Evolutionary conservation across 805 yeast species (phyloP), one percentile per base, ranked within the genome.

Genomic region (Barnettozyma wickerhamii): DNA sequence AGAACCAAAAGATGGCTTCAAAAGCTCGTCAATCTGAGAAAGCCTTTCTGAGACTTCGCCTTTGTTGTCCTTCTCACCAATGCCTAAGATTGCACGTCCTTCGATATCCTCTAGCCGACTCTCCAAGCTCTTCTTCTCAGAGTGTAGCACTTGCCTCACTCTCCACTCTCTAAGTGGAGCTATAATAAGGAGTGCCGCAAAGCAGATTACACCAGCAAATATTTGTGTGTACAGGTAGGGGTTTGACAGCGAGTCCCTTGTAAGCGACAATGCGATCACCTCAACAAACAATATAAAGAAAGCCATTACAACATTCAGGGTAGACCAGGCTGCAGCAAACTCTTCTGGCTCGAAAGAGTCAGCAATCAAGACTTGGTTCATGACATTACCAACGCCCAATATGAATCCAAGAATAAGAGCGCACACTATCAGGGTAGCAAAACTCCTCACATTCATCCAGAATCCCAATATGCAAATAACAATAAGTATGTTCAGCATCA

Each of bases 141-240:
- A 10, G 2, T 35, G 33, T 12, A 43, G 35, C 4, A 20, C 17
- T 24, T 34, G 35, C 14, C 34, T 30, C 18, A 79, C 73, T 33
- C 71, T 60, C 60, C 63, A 63, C 48, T 78, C 83, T 47, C 88
- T 65, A 9, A 76, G 56, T 1, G 74, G 59, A 2, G 73, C 37
- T 40, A 73, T 58, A 27, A 72, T 43, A 1, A 76, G 5, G 7
- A 71, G 53, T 0, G 73, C 74, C 10, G 58, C 59, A 10, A 71
- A 53, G 45, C 67, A 73, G 30, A 73, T 59, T 10, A 68, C 51
- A 1, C 84, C 87, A 2, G 77, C 69, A 56, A 78, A 79, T 1
- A 79, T 69, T 51, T 81, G 86, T 0, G 82, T 68, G 48, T 79
- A 68, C 12, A 74, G 51, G 49, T 71, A 81, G 2, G 86, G 85